Percentiles rank a stretch among this genome's conserved stretches.
Conservation (phyloP, 306 rosid species). For the Quercus parvula region DNA sequence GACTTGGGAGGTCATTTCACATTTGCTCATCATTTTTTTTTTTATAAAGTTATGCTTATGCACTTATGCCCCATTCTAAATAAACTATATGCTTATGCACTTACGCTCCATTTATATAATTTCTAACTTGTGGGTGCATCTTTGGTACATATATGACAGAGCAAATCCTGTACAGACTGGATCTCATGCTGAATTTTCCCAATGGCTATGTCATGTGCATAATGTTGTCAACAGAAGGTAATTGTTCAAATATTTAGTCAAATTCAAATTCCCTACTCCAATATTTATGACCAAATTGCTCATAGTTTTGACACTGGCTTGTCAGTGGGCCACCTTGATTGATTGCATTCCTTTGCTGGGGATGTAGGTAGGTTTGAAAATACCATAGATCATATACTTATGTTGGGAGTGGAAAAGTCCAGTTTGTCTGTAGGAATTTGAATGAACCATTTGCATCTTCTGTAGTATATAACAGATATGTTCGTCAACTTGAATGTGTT, state of each 20-base stretch:
- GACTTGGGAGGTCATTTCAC: neutral
- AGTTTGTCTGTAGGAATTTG: neutral
- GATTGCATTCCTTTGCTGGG: neutral
- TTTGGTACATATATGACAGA: constrained; percentile 42
- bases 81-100: no score
- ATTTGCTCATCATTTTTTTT: neutral
- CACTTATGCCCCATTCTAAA: no score
- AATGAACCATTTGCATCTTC: neutral
- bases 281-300: neutral
- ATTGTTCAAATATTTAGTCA: neutral
- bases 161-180: constrained; percentile 80
- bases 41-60: no score
- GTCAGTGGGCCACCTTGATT: neutral
- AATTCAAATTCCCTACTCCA: neutral
- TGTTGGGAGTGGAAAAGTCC: no score
- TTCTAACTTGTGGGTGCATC: neutral
- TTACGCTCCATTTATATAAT: neutral
- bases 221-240: constrained; percentile 87
- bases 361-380: neutral
- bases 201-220: constrained; percentile 81
- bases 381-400: neutral
- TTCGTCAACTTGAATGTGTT: neutral
- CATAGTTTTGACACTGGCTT: neutral
- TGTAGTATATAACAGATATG: neutral
- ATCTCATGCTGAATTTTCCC: constrained; percentile 73